Evolutionary conservation across 192 early-diverging fungal genomes (phyloP).

Genomic region (Entophlyctis luteolus): DNA sequence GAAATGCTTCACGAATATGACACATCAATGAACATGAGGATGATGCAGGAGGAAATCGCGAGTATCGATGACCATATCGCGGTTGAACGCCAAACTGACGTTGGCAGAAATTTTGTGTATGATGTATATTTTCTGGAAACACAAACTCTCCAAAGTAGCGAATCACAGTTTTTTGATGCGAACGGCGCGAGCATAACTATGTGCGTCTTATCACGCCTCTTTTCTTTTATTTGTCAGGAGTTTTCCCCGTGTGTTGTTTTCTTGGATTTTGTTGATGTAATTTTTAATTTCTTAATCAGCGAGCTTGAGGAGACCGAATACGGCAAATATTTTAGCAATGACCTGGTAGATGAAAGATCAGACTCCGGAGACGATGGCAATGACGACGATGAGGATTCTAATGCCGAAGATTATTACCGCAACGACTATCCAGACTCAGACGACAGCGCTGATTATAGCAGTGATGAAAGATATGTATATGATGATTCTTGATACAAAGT

Average conservation of each 20-base stretch:
- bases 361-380: neutral
- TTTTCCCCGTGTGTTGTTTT: neutral
- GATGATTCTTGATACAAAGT: too few species aligned
- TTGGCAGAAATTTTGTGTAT: neutral
- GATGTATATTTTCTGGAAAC: slow-evolving; percentile 3
- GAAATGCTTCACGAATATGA: neutral
- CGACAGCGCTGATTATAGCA: neutral
- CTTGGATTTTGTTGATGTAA: neutral
- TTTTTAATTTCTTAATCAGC: neutral
- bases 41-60: neutral
- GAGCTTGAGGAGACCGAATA: neutral
- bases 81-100: neutral
- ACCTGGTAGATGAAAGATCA: neutral
- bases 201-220: neutral
- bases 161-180: neutral
- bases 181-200: neutral
- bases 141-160: neutral
- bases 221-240: neutral
- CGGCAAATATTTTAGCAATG: neutral
- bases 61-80: neutral
- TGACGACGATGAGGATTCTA: slow-evolving; percentile 19
- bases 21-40: neutral
- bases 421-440: slow-evolving; percentile 19
- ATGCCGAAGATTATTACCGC: slow-evolving; percentile 11
- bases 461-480: neutral